Conservation (phyloP, 345 rosid species). For the Aegle marmelos region DNA sequence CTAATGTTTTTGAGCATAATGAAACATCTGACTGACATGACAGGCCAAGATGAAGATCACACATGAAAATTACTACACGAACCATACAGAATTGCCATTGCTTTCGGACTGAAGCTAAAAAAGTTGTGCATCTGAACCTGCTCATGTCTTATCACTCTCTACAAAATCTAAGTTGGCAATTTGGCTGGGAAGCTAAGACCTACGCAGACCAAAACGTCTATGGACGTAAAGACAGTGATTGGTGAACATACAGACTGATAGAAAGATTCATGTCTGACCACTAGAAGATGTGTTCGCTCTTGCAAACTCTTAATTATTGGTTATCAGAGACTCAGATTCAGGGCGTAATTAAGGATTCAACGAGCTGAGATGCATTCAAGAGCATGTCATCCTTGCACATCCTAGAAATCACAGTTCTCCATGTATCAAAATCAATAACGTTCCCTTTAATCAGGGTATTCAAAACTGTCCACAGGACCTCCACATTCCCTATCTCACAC, state of each 20-base stretch:
- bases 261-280: background rate
- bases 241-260: background rate
- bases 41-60: background rate
- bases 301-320: background rate
- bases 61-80: too few relatives aligned
- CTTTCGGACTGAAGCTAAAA: background rate
- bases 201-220: background rate
- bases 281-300: too few relatives aligned
- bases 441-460: constrained; percentile 38
- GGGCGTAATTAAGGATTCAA: constrained; percentile 30
- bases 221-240: background rate
- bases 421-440: constrained; percentile 32
- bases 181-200: background rate
- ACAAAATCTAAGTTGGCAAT: background rate
- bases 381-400: constrained; percentile 27
- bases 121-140: background rate
- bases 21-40: background rate
- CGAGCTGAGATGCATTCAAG: constrained; percentile 10
- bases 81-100: background rate
- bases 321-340: constrained; percentile 13
- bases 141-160: background rate
- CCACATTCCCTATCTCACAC: constrained; percentile 33
- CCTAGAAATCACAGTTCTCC: constrained; percentile 40
- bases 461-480: constrained; percentile 41
- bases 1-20: background rate